Base-by-base conservation (phyloP, 1,284 basidiomycete species). In the Clitocybe nebularis region DNA sequence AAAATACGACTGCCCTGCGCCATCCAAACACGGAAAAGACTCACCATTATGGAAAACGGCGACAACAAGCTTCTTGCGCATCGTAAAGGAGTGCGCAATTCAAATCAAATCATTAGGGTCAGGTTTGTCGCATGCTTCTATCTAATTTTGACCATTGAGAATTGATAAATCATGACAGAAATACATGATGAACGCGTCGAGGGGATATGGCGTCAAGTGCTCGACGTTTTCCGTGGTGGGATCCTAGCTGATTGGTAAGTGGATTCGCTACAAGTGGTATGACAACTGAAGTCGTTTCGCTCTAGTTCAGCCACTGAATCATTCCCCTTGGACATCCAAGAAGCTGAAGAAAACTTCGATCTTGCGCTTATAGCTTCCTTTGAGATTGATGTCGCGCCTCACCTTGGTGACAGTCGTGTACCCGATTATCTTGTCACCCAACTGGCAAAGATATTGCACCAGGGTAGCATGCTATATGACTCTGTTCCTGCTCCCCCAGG, bases 21-120 rank as follows among this genome's bases (percentile, higher is more conserved):
- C 93, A 0, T 92, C 84, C 32, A 92, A 86, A 59, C 89, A 81
- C 56, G 89, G 89, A 1, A 81, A 87, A 41, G 92, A 92, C 57
- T 65, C 62, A n/a, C 90, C 92, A 0, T 64, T 96, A 5, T 96
- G 93, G 93, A 93, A 92, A 64, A 93, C 89, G 0, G 92, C 91
- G 2, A 85, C 87, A 7, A 78, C 71, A 3, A 79, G 73, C 54
- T 87, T 89, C 60, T 63, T 89, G 51, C 68, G 68, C 10, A 72
- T 87, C 38, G 80, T 88, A 36, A 84, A 79, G 46, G 83, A 84
- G 47, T 77, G 77, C 50, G 71, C 75, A 1, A 49, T 58, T 25
- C 74, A 72, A 46, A 63, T 87, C 30, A 64, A 75, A 47, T 53
- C 51, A 6, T 57, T 83, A 8, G 74, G 64, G 10, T 53, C 68